phyloP scores from a whole-genome alignment of 2,329 filamentous ascomycete genomes.

The Kalaharituber pfeilii region DNA sequence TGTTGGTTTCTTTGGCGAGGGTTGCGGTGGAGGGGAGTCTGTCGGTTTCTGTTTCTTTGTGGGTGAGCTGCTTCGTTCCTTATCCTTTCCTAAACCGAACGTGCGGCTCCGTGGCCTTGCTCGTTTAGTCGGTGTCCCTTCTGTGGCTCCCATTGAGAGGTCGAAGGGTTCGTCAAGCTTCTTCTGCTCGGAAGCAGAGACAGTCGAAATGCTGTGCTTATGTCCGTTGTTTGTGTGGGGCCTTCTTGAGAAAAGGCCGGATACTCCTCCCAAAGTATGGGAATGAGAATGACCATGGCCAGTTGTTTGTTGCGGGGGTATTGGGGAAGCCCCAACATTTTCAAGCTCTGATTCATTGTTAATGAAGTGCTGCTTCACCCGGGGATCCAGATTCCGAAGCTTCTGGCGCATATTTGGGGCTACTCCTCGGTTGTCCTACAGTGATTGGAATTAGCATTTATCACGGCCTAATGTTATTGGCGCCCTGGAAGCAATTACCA shows the following conservation, averaged over 20 bases:
- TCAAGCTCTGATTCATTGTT: conserved; percentile 49
- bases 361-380: conserved; percentile 92
- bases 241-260: background rate
- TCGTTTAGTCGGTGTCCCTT: conserved; percentile 25
- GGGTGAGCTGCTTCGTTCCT: conserved; percentile 10
- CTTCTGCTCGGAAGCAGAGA: background rate
- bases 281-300: conserved; percentile 17
- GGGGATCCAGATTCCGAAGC: conserved; percentile 74
- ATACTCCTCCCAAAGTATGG: conserved; percentile 20
- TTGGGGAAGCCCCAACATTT: conserved; percentile 30
- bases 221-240: background rate
- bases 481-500: conserved; percentile 34
- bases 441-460: conserved; percentile 44
- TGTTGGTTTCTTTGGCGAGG: background rate
- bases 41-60: conserved; percentile 14
- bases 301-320: conserved; percentile 26
- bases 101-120: conserved; percentile 27
- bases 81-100: conserved; percentile 16
- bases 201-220: background rate
- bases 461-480: too few species aligned
- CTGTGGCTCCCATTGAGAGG: background rate
- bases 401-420: conserved; percentile 86
- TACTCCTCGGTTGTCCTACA: conserved; percentile 76
- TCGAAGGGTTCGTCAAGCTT: background rate
- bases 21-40: background rate